Base-by-base conservation (phyloP, 2,329 filamentous ascomycete species). In the Leptodontidium sp. region DNA sequence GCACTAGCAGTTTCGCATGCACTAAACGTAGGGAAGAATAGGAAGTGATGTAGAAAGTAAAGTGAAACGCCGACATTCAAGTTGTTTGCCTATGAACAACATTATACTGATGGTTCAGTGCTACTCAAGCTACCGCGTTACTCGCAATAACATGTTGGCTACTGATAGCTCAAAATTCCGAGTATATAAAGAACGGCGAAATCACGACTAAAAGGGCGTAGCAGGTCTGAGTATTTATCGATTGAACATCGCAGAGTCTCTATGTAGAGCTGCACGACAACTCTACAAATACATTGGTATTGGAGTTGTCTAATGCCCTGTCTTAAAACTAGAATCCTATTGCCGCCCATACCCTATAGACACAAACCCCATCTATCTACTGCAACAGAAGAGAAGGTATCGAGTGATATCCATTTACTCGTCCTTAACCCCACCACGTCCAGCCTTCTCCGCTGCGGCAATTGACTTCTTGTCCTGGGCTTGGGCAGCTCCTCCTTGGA, bases 391-490 rank as follows among this genome's bases (percentile, higher is more conserved):
- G 11, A 40, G 38, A 58, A 7, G 7, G 9, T 45, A 15, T 17
- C 14, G 40, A 61, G 29, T 55, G 47, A 21, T 24, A 64, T 29
- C 5, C 29, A 69, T 74, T 70, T 78, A 92, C 83, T 92, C 90
- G 81, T 92, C 90, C 87, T 92, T 92, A 77, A 84, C 88, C 77
- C 90, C 90, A 68, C 90, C 90, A 71, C 88, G 86, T 71, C 91
- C 91, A 66, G 91, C 86, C 79, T 91, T 92, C 86, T 95, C 92
- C 65, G 90, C 90, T 62, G 88, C 87, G 84, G 94, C 92, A 59
- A 97, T 87, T 67, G 92, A 90, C 84, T 95, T 94, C 87, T 95
- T 93, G 82, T 99, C 96, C 80, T 92, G 97, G 87, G 92, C 88
- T 75, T 92, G 87, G 38, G 73, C 87, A 85, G 76, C 82, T 67